Conservation (phyloP, 202 grass and related monocot genomes). For the Cymbopogon flexuosus region DNA sequence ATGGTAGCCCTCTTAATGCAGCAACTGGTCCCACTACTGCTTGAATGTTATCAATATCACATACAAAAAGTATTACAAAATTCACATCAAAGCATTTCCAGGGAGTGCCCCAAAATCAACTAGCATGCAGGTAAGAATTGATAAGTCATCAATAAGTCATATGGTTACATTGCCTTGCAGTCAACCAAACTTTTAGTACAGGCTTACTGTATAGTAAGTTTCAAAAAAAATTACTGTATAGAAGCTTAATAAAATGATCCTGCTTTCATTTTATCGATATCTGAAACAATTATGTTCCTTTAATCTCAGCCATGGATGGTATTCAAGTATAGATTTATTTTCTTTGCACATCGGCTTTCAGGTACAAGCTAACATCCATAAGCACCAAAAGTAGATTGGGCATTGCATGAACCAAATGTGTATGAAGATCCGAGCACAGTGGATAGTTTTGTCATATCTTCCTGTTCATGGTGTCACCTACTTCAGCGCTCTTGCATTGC, state of each 20-base stretch:
- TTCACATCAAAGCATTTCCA: not conserved
- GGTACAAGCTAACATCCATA: constrained; percentile 41
- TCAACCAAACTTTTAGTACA: not conserved
- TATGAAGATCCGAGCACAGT: constrained; percentile 16
- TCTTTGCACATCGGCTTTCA: not conserved
- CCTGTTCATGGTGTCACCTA: not conserved
- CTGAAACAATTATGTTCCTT: not conserved
- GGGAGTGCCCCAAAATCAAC: not conserved
- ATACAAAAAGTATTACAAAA: constrained; percentile 3
- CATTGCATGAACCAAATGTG: not conserved
- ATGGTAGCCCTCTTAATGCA: constrained; percentile 18
- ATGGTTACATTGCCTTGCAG: not conserved
- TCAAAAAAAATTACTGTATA: not conserved
- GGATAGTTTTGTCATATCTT: not conserved
- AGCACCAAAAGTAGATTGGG: constrained; percentile 8
- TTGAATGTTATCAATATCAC: constrained; percentile 7
- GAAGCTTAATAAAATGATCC: not conserved
- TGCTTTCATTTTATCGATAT: not conserved
- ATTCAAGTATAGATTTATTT: constrained; percentile 11
- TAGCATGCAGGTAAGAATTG: not conserved
- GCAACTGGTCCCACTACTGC: not conserved
- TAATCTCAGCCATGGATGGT: not conserved
- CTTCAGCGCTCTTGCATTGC: not conserved
- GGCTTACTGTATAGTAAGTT: not conserved
- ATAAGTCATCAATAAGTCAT: not conserved